Evolutionary conservation across 2,329 filamentous ascomycete genomes (phyloP).

Genomic region (Colletotrichum tofieldiae): DNA sequence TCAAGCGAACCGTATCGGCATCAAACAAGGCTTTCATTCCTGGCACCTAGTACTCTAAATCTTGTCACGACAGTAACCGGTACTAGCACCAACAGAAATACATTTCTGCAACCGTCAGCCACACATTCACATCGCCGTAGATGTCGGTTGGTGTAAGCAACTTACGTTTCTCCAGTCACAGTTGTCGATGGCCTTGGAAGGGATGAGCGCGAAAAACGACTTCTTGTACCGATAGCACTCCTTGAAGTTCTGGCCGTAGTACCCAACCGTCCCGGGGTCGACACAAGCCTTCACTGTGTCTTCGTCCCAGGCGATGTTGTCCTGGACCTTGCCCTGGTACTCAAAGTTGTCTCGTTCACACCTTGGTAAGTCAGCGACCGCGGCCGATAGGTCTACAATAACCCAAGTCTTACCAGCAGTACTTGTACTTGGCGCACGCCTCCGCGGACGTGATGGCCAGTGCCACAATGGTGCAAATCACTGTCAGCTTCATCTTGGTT

Average conservation of each 20-base stretch:
- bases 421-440: constrained; percentile 26
- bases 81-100: neutral
- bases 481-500: constrained; percentile 19
- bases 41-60: neutral
- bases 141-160: no score
- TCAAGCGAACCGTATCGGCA: neutral
- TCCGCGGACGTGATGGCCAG: constrained; percentile 15
- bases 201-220: neutral
- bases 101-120: constrained; percentile 1
- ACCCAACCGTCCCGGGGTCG: neutral
- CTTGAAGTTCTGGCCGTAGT: constrained; percentile 23
- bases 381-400: no score
- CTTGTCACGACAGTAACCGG: constrained; percentile 11
- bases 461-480: neutral
- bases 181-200: constrained; percentile 21
- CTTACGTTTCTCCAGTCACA: constrained; percentile 26
- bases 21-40: neutral
- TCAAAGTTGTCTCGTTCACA: neutral
- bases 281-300: constrained; percentile 1
- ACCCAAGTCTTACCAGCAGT: neutral
- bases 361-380: neutral
- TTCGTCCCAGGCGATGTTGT: constrained; percentile 18
- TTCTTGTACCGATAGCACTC: constrained; percentile 30
- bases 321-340: constrained; percentile 12
- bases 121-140: neutral